Evolutionary conservation across 345 rosid species (phyloP).

Genomic region (Camelina hispida): DNA sequence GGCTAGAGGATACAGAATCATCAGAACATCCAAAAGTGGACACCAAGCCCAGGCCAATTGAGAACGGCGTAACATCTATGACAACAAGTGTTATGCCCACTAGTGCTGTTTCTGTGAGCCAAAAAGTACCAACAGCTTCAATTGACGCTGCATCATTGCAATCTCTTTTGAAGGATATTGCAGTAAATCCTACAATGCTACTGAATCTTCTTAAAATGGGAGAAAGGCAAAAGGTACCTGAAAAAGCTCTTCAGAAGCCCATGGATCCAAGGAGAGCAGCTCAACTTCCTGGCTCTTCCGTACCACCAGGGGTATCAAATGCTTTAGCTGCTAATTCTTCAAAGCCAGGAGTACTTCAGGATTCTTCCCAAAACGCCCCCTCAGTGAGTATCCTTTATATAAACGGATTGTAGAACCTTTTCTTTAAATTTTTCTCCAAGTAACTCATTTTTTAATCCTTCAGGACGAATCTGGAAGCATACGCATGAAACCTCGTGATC

Average conservation of each 20-base stretch:
- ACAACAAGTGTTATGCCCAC: conserved; percentile 43
- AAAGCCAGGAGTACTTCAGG: conserved; percentile 55
- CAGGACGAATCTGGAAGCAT: conserved; percentile 78
- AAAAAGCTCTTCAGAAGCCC: conserved; percentile 42
- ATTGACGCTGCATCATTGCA: conserved; percentile 51
- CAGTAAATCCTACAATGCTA: conserved; percentile 78
- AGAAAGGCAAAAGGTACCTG: conserved; percentile 64
- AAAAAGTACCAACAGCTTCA: conserved; percentile 43
- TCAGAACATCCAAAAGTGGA: conserved; percentile 41
- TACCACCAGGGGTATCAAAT: conserved; percentile 46
- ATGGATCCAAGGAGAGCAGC: conserved; percentile 48
- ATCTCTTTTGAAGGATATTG: conserved; percentile 67
- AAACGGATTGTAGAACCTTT: not conserved
- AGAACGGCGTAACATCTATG: conserved; percentile 49
- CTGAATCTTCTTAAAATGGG: conserved; percentile 73
- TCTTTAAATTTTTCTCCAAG: not conserved
- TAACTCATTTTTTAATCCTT: conserved; percentile 30
- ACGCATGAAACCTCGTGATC: conserved; percentile 98
- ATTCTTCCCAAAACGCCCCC: conserved; percentile 48
- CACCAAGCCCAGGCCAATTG: conserved; percentile 51
- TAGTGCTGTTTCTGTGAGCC: conserved; percentile 47
- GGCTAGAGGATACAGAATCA: conserved; percentile 64
- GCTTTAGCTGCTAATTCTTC: conserved; percentile 52
- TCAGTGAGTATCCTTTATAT: conserved; percentile 53
- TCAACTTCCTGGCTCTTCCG: conserved; percentile 51